phyloP scores from a whole-genome alignment of 2,329 filamentous ascomycete species.

The Colletotrichum kahawae region DNA sequence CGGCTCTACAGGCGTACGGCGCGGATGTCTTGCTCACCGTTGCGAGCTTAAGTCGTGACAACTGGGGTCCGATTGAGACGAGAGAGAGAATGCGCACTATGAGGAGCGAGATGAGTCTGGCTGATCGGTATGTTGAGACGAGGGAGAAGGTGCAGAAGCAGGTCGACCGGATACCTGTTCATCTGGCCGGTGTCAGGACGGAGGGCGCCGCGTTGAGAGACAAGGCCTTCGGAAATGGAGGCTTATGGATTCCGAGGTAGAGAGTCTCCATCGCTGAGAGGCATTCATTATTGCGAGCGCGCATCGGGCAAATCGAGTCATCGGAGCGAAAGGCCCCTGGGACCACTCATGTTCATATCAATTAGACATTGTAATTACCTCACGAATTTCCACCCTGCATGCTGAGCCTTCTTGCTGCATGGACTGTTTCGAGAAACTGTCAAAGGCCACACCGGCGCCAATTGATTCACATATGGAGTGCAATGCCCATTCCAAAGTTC shows the following conservation, averaged over 20 bases:
- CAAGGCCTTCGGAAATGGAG: conserved; percentile 51
- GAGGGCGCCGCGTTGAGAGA: conserved; percentile 53
- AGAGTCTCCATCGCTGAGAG: too few relatives aligned
- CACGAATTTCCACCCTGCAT: background rate
- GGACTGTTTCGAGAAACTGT: too few relatives aligned
- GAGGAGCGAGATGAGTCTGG: conserved; percentile 45
- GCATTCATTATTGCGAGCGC: background rate
- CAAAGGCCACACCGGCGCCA: too few relatives aligned
- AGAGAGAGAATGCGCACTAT: conserved; percentile 41
- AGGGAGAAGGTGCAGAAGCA: conserved; percentile 56
- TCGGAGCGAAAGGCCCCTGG: background rate
- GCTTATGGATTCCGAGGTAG: conserved; percentile 49
- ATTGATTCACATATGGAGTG: too few relatives aligned
- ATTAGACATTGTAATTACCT: background rate
- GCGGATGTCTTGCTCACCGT: conserved; percentile 48
- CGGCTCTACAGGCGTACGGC: conserved; percentile 33
- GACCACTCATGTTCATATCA: background rate
- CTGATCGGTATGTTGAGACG: conserved; percentile 52
- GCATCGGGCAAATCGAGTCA: background rate
- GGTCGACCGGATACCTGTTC: conserved; percentile 63
- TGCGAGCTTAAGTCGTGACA: conserved; percentile 49
- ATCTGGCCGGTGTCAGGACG: conserved; percentile 63
- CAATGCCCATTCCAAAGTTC: too few relatives aligned
- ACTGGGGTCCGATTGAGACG: conserved; percentile 48
- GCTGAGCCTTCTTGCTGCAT: too few relatives aligned